Evolutionary conservation across 2,329 filamentous ascomycete genomes (phyloP).

Genomic region (Dactylellina parvicollis): DNA sequence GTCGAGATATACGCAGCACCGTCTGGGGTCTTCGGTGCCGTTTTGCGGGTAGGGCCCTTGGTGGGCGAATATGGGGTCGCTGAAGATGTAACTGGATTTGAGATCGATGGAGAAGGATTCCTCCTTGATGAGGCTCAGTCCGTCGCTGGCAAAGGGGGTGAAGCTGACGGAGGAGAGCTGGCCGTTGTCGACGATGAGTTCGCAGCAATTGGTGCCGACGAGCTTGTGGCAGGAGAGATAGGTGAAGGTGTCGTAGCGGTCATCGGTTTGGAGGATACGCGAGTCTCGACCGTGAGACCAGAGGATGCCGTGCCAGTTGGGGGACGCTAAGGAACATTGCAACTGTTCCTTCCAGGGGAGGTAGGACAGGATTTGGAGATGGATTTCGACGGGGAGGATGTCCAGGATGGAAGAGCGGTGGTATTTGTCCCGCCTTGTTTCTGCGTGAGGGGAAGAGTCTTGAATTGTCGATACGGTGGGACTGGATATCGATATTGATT

Average conservation of each 20-base stretch:
- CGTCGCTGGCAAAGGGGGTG: not conserved
- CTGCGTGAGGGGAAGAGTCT: no score
- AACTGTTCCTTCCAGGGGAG: slow-evolving; percentile 5
- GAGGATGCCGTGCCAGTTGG: slow-evolving; percentile 1
- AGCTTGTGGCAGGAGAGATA: not conserved
- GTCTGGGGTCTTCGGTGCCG: not conserved
- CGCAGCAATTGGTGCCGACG: not conserved
- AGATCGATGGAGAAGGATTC: not conserved
- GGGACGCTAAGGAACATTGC: slow-evolving; percentile 3
- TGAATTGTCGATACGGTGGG: no score
- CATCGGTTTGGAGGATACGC: slow-evolving; percentile 4
- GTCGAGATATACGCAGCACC: not conserved
- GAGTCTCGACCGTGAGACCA: not conserved
- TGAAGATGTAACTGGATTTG: slow-evolving; percentile 2
- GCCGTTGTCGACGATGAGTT: not conserved
- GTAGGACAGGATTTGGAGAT: slow-evolving; percentile 21
- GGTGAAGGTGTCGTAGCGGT: not conserved
- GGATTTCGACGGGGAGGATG: slow-evolving; percentile 13
- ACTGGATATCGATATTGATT: no score
- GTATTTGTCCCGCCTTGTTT: no score
- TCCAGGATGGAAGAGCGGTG: not conserved
- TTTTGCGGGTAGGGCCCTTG: not conserved
- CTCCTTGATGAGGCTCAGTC: not conserved
- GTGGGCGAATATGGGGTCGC: not conserved
- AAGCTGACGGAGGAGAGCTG: not conserved